These are phyloP conservation scores for Emmonsiellopsis sp. DNA, from an alignment of 2,329 filamentous ascomycete genomes.

Conservation along the genomic window DNA sequence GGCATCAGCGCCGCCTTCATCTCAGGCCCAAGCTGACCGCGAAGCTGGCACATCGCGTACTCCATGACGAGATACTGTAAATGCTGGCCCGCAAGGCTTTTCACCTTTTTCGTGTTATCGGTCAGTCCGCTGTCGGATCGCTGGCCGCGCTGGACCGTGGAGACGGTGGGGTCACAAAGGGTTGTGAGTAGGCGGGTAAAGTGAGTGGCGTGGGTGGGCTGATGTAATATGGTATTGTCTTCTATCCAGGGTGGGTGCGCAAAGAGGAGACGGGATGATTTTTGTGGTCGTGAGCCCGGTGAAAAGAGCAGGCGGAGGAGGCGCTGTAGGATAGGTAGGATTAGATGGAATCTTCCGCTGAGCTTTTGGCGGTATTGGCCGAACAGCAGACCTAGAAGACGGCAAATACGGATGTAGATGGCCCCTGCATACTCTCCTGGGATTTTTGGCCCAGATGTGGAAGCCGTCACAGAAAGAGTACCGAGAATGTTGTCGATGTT, in stretches of 20 bases:
- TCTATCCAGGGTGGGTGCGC: conserved; percentile 16
- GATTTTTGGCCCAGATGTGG: conserved; percentile 25
- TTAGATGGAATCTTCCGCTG: conserved; percentile 50
- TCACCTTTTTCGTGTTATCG: conserved; percentile 51
- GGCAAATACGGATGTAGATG: conserved; percentile 47
- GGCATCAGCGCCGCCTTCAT: conserved; percentile 45
- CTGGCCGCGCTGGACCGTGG: conserved; percentile 37
- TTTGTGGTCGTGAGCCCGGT: conserved; percentile 26
- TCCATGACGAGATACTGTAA: conserved; percentile 48
- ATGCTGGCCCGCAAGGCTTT: conserved; percentile 48
- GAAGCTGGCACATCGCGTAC: conserved; percentile 46
- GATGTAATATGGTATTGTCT: conserved; percentile 16
- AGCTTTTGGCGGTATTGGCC: conserved; percentile 49
- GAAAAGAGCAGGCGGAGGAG: conserved; percentile 49
- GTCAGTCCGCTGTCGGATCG: conserved; percentile 37
- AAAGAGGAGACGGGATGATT: conserved; percentile 5
- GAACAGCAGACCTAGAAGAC: conserved; percentile 43
- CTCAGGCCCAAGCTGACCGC: conserved; percentile 38
- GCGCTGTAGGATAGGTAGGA: conserved; percentile 45
- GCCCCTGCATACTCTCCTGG: conserved; percentile 23
- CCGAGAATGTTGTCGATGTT: conserved; percentile 36
- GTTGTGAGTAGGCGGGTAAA: conserved; percentile 49
- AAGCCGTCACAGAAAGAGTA: conserved; percentile 26
- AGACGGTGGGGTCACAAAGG: conserved; percentile 52
- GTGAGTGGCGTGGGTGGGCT: conserved; percentile 36